Evolutionary conservation across 2,329 filamentous ascomycete species (phyloP), one percentile per base, ranked within the genome.

Genomic region (Fonsecaea pedrosoi): DNA sequence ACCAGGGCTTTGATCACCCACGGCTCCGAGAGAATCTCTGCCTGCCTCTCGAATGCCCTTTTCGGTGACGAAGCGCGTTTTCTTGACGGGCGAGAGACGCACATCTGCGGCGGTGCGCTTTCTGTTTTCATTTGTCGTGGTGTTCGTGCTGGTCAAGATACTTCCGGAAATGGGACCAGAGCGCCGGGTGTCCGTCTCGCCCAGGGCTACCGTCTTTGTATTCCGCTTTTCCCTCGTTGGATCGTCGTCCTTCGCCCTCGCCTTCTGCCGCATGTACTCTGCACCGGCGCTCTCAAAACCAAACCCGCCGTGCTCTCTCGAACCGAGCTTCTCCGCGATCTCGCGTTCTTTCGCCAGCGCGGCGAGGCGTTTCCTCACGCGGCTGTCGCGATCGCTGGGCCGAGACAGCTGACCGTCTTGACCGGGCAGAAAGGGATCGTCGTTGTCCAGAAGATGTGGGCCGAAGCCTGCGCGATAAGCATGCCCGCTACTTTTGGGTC

Each of bases 31-130:
- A 74, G 90, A 92, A 74, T 93, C 91, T 67, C 90, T 83, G 0
- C 91, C 91, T 3, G 91, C 90, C 77, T 92, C 90, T 62, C 88
- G 86, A 69, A 94, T 93, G 0, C 91, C 91, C 76, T 89, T 91
- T 50, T 88, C 87, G 32, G 91, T 92, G 48, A 93, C 85, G 74
- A 94, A 93, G n/a, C 90, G 83, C 60, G 90, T 93, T 75, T 71
- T 79, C 70, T 74, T 76, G 1, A 77, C 74, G 4, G 79, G 79
- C 18, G 78, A 78, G 35, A 82, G 71, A 18, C 78, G 76, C 35
- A 82, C 77, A 54, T 76, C 73, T 30, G 77, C 75, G 7, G 80
- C 80, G 63, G 75, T 78, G 53, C 76, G 75, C 40, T 76, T 73
- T 18, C 70, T 45, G 53, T 60, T 68, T 21, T 35, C 56, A 15